Percentiles rank a stretch among this genome's conserved stretches.
Evolutionary conservation across 371 early-diverging fungal species (phyloP).

Genomic region (Rhizomucor pusillus): DNA sequence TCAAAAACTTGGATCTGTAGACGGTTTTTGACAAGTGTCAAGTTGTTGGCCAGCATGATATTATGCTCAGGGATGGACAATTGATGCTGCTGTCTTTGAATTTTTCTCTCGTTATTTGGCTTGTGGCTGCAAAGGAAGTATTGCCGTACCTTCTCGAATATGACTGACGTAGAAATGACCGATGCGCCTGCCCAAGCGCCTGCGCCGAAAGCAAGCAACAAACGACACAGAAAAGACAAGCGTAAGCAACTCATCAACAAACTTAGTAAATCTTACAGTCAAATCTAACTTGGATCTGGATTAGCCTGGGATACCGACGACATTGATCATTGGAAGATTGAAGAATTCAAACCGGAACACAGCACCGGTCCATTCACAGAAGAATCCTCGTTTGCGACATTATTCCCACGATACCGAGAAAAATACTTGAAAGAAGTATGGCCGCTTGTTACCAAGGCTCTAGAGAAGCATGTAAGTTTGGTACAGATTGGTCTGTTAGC

Average conservation of each 20-base stretch:
- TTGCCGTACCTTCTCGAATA: no score
- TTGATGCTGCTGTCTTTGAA: no score
- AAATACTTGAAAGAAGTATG: slow-evolving; percentile 93
- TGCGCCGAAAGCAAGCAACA: slow-evolving; percentile 17
- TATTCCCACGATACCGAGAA: slow-evolving; percentile 99
- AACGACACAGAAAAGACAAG: slow-evolving; percentile 40
- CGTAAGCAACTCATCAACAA: slow-evolving; percentile 17
- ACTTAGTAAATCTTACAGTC: background rate
- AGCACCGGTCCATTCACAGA: slow-evolving; percentile 86
- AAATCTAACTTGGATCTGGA: slow-evolving; percentile 4
- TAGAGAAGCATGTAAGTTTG: slow-evolving; percentile 73
- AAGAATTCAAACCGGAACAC: slow-evolving; percentile 84
- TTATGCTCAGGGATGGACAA: no score
- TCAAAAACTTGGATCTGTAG: no score
- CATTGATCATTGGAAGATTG: slow-evolving; percentile 94
- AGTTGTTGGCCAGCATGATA: no score
- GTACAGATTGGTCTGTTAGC: background rate
- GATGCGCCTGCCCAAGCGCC: background rate
- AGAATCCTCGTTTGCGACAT: slow-evolving; percentile 95
- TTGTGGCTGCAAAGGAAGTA: no score
- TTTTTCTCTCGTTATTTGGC: no score
- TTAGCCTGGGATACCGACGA: slow-evolving; percentile 93
- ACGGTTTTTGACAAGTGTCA: no score
- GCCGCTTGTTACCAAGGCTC: slow-evolving; percentile 89
- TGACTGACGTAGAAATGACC: background rate